A percentile compares a stretch with the other conserved stretches of the same genome.
Conservation (phyloP, 352 stramenopile genomes). For the Pythium rishiriense region DNA sequence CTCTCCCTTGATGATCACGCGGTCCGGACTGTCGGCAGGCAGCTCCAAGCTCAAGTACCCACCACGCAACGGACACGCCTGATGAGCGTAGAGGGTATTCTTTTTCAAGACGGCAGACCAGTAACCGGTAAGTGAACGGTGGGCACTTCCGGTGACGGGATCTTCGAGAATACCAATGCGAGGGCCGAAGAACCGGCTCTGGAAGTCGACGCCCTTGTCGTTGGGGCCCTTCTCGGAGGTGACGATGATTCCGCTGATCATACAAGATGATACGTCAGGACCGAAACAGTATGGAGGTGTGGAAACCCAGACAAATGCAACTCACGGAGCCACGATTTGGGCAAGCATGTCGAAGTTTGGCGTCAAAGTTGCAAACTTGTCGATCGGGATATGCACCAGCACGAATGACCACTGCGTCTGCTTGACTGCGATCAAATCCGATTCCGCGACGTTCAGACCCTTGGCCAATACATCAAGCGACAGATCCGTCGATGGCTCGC, state of each 20-base stretch:
- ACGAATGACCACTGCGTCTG: slow-evolving; percentile 20
- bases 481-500: slow-evolving; percentile 10
- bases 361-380: slow-evolving; percentile 18
- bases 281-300: background rate
- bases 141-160: slow-evolving; percentile 91
- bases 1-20: slow-evolving; percentile 53
- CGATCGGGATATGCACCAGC: slow-evolving; percentile 33
- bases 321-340: slow-evolving; percentile 29
- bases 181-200: slow-evolving; percentile 89
- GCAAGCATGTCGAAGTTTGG: slow-evolving; percentile 35
- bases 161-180: slow-evolving; percentile 91
- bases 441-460: slow-evolving; percentile 17
- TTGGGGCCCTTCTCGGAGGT: slow-evolving; percentile 30
- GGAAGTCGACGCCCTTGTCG: slow-evolving; percentile 38
- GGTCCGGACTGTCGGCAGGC: slow-evolving; percentile 25
- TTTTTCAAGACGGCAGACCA: slow-evolving; percentile 62
- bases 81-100: slow-evolving; percentile 41
- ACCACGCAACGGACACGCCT: slow-evolving; percentile 44
- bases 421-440: slow-evolving; percentile 26
- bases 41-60: slow-evolving; percentile 47
- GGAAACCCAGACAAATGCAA: background rate
- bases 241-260: slow-evolving; percentile 35
- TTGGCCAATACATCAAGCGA: slow-evolving; percentile 20
- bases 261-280: slow-evolving; percentile 2
- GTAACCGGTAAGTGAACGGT: slow-evolving; percentile 88